A percentile compares a stretch with the other conserved stretches of the same genome.
These are phyloP conservation scores for Rutidosis leptorrhynchoides DNA, from an alignment of 129 eudicot genomes.

Conservation along the genomic window DNA sequence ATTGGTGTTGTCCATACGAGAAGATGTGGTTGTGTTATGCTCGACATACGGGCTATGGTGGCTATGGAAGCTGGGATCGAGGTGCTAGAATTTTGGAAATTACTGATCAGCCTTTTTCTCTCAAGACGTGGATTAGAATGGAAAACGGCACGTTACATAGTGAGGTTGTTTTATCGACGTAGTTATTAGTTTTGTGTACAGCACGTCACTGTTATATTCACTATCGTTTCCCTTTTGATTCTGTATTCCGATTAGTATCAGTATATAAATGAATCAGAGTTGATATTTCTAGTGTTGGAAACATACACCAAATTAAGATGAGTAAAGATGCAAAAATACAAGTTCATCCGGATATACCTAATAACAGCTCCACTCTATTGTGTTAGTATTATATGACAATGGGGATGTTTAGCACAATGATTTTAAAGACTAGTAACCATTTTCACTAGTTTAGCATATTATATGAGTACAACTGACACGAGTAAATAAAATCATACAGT, in stretches of 20 bases:
- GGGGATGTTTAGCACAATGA: too few relatives aligned
- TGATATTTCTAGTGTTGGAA: too few relatives aligned
- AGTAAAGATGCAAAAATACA: too few relatives aligned
- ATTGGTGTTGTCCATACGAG: slow-evolving; percentile 92
- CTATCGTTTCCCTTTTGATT: background rate
- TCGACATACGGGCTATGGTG: slow-evolving; percentile 95
- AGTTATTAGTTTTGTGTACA: slow-evolving; percentile 1
- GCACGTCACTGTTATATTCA: background rate
- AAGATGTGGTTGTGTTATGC: slow-evolving; percentile 91
- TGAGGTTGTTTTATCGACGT: slow-evolving; percentile 54
- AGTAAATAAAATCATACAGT: too few relatives aligned
- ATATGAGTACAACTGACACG: too few relatives aligned
- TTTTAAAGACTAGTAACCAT: too few relatives aligned
- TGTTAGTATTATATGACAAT: too few relatives aligned
- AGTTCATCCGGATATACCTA: too few relatives aligned
- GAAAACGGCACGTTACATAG: slow-evolving; percentile 78
- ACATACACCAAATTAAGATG: too few relatives aligned
- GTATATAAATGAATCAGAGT: too few relatives aligned
- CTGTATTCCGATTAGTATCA: background rate
- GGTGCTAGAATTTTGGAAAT: slow-evolving; percentile 84
- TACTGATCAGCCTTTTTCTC: slow-evolving; percentile 55
- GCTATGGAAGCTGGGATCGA: slow-evolving; percentile 85
- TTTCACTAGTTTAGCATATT: too few relatives aligned
- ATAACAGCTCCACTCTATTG: too few relatives aligned
- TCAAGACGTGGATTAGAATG: slow-evolving; percentile 96